Evolutionary conservation across 2,329 filamentous ascomycete genomes (phyloP).

Genomic region (Dryadomyces sulphureus): DNA sequence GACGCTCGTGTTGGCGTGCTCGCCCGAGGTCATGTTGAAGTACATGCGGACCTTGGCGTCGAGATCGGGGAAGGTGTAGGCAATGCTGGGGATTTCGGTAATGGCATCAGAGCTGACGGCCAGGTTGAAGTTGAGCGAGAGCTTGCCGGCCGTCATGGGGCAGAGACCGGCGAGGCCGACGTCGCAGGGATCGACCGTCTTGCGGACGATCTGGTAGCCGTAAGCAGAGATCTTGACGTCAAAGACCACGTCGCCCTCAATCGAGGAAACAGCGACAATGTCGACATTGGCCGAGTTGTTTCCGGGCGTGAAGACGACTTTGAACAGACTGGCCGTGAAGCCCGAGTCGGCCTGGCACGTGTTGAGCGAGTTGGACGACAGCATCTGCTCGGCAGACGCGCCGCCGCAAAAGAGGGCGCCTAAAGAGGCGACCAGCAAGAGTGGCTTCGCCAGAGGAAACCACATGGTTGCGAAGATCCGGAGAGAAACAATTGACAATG

Average conservation of each 20-base stretch:
- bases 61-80: constrained; percentile 70
- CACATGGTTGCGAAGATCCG: constrained; percentile 10
- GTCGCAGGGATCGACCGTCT: constrained; percentile 55
- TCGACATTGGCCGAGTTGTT: constrained; percentile 52
- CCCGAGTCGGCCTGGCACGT: constrained; percentile 62
- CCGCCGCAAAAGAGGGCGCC: constrained; percentile 12
- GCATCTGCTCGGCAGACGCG: constrained; percentile 23
- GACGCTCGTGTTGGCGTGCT: constrained; percentile 35
- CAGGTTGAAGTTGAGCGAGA: constrained; percentile 40
- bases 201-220: constrained; percentile 49
- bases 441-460: constrained; percentile 22
- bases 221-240: constrained; percentile 59
- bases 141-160: constrained; percentile 61
- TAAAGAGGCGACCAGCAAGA: constrained; percentile 29
- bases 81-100: constrained; percentile 55
- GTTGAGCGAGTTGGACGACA: constrained; percentile 45
- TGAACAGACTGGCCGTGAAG: constrained; percentile 68
- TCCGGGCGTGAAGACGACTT: constrained; percentile 53
- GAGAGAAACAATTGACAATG: too few relatives aligned
- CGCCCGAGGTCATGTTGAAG: constrained; percentile 47
- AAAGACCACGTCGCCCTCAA: constrained; percentile 59
- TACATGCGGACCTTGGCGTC: constrained; percentile 63
- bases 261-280: constrained; percentile 57
- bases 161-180: constrained; percentile 53
- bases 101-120: constrained; percentile 39